These are phyloP conservation scores for Pichia sp. DNA, from an alignment of 1,139 yeast genomes.

Conservation along the genomic window DNA sequence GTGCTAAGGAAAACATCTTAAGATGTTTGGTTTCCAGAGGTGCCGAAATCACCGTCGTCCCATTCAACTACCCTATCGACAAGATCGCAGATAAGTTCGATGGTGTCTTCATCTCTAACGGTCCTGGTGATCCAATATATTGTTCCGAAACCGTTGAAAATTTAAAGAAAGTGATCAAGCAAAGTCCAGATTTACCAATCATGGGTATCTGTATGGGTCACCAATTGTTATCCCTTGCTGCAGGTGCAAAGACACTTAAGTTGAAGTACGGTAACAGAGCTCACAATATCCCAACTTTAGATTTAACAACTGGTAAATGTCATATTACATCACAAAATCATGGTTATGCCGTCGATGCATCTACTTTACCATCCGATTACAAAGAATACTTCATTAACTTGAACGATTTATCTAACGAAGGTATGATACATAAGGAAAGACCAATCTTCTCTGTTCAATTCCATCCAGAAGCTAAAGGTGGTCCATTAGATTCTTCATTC, in stretches of 20 bases:
- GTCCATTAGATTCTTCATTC: slow-evolving; percentile 90
- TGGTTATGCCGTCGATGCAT: slow-evolving; percentile 93
- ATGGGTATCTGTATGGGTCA: slow-evolving; percentile 98
- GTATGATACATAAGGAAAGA: slow-evolving; percentile 82
- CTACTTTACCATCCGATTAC: slow-evolving; percentile 75
- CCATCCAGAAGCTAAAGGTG: slow-evolving; percentile 99
- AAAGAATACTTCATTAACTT: slow-evolving; percentile 85
- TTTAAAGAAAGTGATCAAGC: slow-evolving; percentile 69
- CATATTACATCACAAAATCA: slow-evolving; percentile 98
- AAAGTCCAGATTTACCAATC: slow-evolving; percentile 69
- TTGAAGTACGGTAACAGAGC: slow-evolving; percentile 98
- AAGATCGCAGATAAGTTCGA: slow-evolving; percentile 90
- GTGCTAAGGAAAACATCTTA: slow-evolving; percentile 95
- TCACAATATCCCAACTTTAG: slow-evolving; percentile 95
- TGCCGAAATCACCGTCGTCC: slow-evolving; percentile 94
- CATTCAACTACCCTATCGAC: slow-evolving; percentile 91
- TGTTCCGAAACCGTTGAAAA: slow-evolving; percentile 78
- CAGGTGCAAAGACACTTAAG: slow-evolving; percentile 91
- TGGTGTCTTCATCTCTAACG: slow-evolving; percentile 92
- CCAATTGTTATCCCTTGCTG: slow-evolving; percentile 90
- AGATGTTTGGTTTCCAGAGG: slow-evolving; percentile 94
- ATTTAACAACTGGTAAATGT: slow-evolving; percentile 84
- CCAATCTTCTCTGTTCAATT: slow-evolving; percentile 97
- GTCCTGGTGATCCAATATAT: slow-evolving; percentile 99
- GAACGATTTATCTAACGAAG: slow-evolving; percentile 96